A percentile compares a stretch with the other conserved stretches of the same genome.
These are phyloP conservation scores for Metschnikowia rubicola DNA, from an alignment of 805 yeast species.

Conservation along the genomic window DNA sequence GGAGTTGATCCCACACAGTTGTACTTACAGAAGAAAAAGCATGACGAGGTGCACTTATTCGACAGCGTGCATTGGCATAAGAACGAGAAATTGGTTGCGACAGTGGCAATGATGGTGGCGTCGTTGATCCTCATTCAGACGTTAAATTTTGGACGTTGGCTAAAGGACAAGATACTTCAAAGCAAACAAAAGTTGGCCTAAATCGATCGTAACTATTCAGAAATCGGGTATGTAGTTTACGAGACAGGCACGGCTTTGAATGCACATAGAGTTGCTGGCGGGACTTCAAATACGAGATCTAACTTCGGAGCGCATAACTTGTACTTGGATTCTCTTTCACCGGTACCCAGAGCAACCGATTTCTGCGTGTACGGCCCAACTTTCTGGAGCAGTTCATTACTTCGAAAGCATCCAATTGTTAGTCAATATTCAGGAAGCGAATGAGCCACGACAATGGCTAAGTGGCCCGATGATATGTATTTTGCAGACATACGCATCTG, in stretches of 20 bases:
- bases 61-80: slow-evolving; percentile 47
- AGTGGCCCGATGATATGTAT: too few relatives aligned
- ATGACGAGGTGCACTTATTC: slow-evolving; percentile 38
- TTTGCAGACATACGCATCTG: too few relatives aligned
- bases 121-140: slow-evolving; percentile 18
- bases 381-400: too few relatives aligned
- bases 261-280: background rate
- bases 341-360: too few relatives aligned
- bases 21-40: slow-evolving; percentile 28
- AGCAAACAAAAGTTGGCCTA: slow-evolving; percentile 2
- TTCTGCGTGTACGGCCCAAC: too few relatives aligned
- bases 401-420: too few relatives aligned
- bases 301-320: too few relatives aligned
- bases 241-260: background rate
- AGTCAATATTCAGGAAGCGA: too few relatives aligned
- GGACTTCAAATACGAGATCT: too few relatives aligned
- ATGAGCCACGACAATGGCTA: too few relatives aligned
- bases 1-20: slow-evolving; percentile 27
- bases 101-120: slow-evolving; percentile 28
- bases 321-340: too few relatives aligned
- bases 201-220: background rate
- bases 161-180: background rate
- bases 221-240: background rate
- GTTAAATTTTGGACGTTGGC: slow-evolving; percentile 9
- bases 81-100: slow-evolving; percentile 46